Percentiles rank a stretch among this genome's conserved stretches.
phyloP scores from a whole-genome alignment of 1,284 basidiomycete genomes.

The Ustilago shanxiensis region DNA sequence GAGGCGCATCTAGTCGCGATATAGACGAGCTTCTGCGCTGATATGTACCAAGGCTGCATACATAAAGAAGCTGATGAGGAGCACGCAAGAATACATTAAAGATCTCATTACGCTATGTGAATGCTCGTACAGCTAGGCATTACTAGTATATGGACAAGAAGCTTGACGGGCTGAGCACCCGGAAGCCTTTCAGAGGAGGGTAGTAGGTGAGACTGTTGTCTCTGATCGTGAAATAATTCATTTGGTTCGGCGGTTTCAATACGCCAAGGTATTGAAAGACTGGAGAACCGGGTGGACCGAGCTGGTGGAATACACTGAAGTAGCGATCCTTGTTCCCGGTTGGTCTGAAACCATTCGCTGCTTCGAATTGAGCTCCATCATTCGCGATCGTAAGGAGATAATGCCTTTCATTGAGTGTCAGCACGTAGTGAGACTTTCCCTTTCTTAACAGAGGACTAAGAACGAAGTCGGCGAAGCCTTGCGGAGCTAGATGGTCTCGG shows the following conservation, averaged over 20 bases:
- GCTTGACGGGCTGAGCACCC: neutral
- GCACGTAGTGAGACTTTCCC: neutral
- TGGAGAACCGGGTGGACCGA: neutral
- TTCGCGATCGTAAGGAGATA: neutral
- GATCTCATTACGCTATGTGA: neutral
- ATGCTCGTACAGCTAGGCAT: no score
- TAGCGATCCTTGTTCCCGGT: neutral
- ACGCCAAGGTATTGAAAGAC: slow-evolving; percentile 4
- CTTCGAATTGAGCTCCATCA: neutral
- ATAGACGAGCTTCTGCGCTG: no score
- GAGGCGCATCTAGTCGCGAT: no score
- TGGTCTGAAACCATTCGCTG: neutral
- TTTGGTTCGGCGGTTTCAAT: neutral
- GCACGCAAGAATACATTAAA: neutral
- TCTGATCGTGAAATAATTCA: no score
- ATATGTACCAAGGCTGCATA: no score
- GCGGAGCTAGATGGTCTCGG: neutral
- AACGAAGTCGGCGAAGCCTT: neutral
- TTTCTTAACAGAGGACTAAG: neutral
- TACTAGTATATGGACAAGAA: neutral
- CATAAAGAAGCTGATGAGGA: no score
- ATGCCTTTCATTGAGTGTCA: neutral
- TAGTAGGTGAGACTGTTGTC: no score
- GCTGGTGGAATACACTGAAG: neutral
- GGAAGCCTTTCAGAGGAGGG: neutral